Evolutionary conservation across 352 stramenopile species (phyloP).

Genomic region (Phytophthora pseudosyringae): DNA sequence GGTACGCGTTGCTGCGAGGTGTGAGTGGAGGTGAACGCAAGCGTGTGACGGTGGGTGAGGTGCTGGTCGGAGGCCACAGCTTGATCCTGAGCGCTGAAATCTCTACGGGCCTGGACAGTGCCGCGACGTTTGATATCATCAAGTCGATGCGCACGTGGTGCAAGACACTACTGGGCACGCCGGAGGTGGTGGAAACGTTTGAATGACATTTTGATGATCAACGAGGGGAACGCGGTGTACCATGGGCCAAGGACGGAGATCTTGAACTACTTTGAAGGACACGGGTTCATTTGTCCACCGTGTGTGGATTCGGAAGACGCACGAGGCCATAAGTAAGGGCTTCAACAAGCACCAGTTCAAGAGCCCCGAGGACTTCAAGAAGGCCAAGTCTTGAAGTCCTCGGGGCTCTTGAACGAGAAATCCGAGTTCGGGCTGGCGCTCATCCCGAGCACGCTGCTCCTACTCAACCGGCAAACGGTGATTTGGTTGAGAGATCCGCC

Average conservation of each 20-base stretch:
- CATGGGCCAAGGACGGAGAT: conserved; percentile 83
- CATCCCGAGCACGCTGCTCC: conserved; percentile 30
- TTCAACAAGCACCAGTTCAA: conserved; percentile 70
- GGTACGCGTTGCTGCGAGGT: conserved; percentile 84
- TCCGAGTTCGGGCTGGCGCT: conserved; percentile 58
- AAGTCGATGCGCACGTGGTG: conserved; percentile 60
- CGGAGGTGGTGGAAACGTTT: conserved; percentile 95
- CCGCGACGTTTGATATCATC: conserved; percentile 62
- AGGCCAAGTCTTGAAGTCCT: too few relatives aligned
- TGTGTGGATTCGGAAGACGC: conserved; percentile 60
- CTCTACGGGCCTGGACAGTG: conserved; percentile 62
- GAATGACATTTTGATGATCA: conserved; percentile 96
- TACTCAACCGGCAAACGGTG: conserved; percentile 52
- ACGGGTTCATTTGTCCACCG: conserved; percentile 74
- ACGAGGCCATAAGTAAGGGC: conserved; percentile 53
- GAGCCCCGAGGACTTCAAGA: conserved; percentile 62
- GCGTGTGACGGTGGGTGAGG: conserved; percentile 87
- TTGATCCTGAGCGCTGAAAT: conserved; percentile 85
- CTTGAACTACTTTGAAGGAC: conserved; percentile 83
- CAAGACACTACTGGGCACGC: conserved; percentile 49
- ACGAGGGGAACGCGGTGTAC: conserved; percentile 94
- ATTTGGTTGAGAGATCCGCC: conserved; percentile 53
- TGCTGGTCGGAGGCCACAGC: conserved; percentile 51
- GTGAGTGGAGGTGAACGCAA: conserved; percentile 91
- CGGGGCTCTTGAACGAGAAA: too few relatives aligned